phyloP scores from a whole-genome alignment of 139 green algal species.

The Marvania coccoides region DNA sequence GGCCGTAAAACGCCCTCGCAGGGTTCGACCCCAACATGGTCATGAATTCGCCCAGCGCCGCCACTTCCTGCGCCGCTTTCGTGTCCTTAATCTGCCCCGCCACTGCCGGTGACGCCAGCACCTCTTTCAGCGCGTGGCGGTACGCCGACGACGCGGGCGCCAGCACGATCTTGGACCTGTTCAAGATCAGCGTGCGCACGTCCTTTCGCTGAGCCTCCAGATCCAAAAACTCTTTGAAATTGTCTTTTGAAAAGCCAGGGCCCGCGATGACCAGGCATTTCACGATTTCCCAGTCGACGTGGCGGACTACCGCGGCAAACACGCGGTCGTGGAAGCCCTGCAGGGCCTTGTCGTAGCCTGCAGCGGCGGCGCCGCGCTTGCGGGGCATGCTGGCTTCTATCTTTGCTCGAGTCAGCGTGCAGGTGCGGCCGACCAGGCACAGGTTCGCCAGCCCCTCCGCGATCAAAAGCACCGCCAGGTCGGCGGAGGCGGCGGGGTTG shows the following conservation, averaged over 20 bases:
- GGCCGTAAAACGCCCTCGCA: slow-evolving; percentile 86
- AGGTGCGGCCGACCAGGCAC: slow-evolving; percentile 76
- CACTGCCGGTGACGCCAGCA: slow-evolving; percentile 44
- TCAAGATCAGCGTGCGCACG: slow-evolving; percentile 47
- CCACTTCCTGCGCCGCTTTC: slow-evolving; percentile 73
- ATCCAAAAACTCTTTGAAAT: slow-evolving; percentile 71
- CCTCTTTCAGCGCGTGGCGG: slow-evolving; percentile 85
- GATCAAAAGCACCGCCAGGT: slow-evolving; percentile 89
- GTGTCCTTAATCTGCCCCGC: slow-evolving; percentile 66
- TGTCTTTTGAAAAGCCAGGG: slow-evolving; percentile 92
- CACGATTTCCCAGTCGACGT: slow-evolving; percentile 84
- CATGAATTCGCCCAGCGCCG: slow-evolving; percentile 72
- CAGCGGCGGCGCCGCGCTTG: slow-evolving; percentile 78
- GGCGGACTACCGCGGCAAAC: slow-evolving; percentile 49
- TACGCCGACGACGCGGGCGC: slow-evolving; percentile 73
- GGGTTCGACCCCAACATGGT: slow-evolving; percentile 69
- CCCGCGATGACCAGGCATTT: slow-evolving; percentile 92
- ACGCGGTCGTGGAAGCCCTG: slow-evolving; percentile 64
- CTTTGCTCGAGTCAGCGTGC: slow-evolving; percentile 64
- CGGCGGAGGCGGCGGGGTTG: slow-evolving; percentile 68
- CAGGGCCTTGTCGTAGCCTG: slow-evolving; percentile 84
- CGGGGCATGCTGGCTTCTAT: slow-evolving; percentile 82
- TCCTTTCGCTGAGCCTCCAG: slow-evolving; percentile 27
- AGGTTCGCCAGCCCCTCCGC: slow-evolving; percentile 86
- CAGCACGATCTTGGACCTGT: slow-evolving; percentile 69